phyloP scores from a whole-genome alignment of 495 filamentous ascomycete species.

The Penicillium egyptiacum region DNA sequence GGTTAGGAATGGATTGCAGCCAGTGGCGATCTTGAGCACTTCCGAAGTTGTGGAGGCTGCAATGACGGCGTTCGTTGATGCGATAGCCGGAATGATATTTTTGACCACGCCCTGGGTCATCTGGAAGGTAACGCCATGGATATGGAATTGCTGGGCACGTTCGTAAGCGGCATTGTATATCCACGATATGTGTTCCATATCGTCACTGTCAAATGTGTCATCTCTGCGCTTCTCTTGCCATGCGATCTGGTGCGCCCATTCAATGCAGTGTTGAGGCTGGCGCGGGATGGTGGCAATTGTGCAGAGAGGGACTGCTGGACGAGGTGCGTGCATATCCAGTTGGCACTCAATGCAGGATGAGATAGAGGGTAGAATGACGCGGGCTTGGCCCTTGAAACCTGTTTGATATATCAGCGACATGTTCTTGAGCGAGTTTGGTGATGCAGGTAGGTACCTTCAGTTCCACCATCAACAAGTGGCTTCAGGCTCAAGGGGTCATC shows the following conservation, averaged over 20 bases:
- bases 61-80: constrained; percentile 95
- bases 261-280: constrained; percentile 97
- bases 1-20: constrained; percentile 74
- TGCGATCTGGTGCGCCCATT: constrained; percentile 94
- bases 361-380: constrained; percentile 88
- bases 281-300: constrained; percentile 96
- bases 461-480: constrained; percentile 93
- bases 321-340: constrained; percentile 94
- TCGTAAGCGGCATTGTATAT: constrained; percentile 81
- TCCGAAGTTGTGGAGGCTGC: constrained; percentile 95
- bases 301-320: constrained; percentile 91
- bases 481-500: constrained; percentile 79
- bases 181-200: constrained; percentile 97
- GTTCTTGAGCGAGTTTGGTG: neutral
- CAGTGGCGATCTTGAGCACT: constrained; percentile 89
- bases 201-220: constrained; percentile 83
- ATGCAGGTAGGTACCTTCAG: constrained; percentile 62
- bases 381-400: constrained; percentile 95
- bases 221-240: constrained; percentile 62
- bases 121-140: constrained; percentile 91
- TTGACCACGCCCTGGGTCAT: constrained; percentile 98
- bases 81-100: constrained; percentile 99
- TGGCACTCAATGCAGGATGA: constrained; percentile 98
- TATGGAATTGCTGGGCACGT: constrained; percentile 85
- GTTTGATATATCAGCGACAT: constrained; percentile 20